phyloP scores from a whole-genome alignment of 2,329 filamentous ascomycete species.

The Fusarium sp. region DNA sequence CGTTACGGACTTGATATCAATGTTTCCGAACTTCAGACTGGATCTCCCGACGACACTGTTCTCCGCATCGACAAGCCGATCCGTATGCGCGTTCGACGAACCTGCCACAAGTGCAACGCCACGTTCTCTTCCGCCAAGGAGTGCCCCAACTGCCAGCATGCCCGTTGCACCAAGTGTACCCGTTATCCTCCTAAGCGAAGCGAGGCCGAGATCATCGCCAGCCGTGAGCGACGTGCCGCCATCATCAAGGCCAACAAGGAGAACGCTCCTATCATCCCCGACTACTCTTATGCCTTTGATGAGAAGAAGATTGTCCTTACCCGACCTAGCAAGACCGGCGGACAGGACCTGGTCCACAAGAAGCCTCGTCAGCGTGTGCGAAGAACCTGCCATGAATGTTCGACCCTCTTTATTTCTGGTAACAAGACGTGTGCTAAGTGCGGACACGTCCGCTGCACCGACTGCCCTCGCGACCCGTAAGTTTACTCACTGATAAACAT shows the following conservation, averaged over 20 bases:
- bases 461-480: conserved; percentile 84
- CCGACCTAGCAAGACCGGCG: conserved; percentile 72
- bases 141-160: conserved; percentile 82
- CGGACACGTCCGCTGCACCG: conserved; percentile 79
- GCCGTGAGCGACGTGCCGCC: conserved; percentile 63
- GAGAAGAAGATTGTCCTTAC: conserved; percentile 66
- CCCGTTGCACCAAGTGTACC: conserved; percentile 82
- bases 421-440: conserved; percentile 76
- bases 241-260: conserved; percentile 67
- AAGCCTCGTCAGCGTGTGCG: conserved; percentile 78
- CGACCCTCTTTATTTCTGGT: conserved; percentile 68
- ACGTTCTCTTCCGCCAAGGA: conserved; percentile 78
- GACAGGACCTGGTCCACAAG: conserved; percentile 78
- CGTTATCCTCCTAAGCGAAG: conserved; percentile 76
- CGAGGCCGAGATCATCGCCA: conserved; percentile 65
- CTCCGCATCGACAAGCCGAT: conserved; percentile 79
- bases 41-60: conserved; percentile 63
- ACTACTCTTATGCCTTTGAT: conserved; percentile 59
- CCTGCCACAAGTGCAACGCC: conserved; percentile 83
- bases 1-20: conserved; percentile 67
- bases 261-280: conserved; percentile 64
- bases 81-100: conserved; percentile 80
- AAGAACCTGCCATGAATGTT: conserved; percentile 81
- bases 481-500: conserved; percentile 52
- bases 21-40: conserved; percentile 64